Evolutionary conservation across 1,284 basidiomycete species (phyloP).

Genomic region (Irpex sp.): DNA sequence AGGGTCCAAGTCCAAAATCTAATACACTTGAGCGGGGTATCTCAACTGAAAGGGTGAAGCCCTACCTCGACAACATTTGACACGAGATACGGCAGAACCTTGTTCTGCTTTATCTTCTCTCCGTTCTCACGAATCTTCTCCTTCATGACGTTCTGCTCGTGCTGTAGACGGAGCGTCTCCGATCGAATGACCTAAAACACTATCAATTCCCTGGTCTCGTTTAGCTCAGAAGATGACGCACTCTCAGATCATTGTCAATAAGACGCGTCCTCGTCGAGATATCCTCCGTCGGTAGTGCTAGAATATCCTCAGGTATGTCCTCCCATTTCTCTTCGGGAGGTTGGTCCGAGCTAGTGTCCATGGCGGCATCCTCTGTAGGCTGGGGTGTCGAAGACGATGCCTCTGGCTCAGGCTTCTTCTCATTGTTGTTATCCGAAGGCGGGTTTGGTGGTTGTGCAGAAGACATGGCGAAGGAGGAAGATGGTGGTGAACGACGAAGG

Average conservation of each 20-base stretch:
- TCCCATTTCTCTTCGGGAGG: slow-evolving; percentile 74
- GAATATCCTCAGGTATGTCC: slow-evolving; percentile 80
- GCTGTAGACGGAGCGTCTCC: slow-evolving; percentile 86
- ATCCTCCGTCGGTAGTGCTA: slow-evolving; percentile 71
- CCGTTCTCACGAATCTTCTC: slow-evolving; percentile 98
- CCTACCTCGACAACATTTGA: slow-evolving; percentile 93
- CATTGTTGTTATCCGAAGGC: slow-evolving; percentile 39
- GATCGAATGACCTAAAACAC: slow-evolving; percentile 81
- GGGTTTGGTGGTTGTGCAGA: slow-evolving; percentile 53
- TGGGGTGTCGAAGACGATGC: slow-evolving; percentile 30
- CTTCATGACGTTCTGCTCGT: slow-evolving; percentile 94
- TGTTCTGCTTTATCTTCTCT: slow-evolving; percentile 99
- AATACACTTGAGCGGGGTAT: background rate
- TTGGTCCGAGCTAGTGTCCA: slow-evolving; percentile 70
- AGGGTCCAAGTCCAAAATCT: slow-evolving; percentile 95
- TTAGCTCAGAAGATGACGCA: slow-evolving; percentile 25
- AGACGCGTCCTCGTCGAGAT: slow-evolving; percentile 82
- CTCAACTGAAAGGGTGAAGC: slow-evolving; percentile 1
- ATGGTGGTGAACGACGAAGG: background rate
- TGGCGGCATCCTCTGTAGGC: slow-evolving; percentile 37
- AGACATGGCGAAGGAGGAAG: slow-evolving; percentile 44
- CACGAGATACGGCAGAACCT: slow-evolving; percentile 96
- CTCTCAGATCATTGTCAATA: slow-evolving; percentile 94
- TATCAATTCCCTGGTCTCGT: background rate
- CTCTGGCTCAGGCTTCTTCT: slow-evolving; percentile 42